Conservation (phyloP, 2,329 filamentous ascomycete species). For the Aspergillus proliferans region DNA sequence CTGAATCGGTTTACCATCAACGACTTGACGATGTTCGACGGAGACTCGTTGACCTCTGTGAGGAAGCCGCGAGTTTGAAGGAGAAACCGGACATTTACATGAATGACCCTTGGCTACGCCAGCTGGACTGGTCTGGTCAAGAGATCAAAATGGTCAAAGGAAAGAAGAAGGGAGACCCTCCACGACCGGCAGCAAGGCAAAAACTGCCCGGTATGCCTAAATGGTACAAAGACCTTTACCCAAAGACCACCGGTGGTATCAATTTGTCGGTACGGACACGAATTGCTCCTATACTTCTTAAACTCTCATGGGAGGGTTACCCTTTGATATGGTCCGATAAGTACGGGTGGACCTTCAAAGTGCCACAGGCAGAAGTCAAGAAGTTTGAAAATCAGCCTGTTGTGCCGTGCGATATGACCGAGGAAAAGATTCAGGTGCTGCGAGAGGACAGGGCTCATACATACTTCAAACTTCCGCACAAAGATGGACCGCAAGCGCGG, state of each 20-base stretch:
- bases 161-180: constrained; percentile 77
- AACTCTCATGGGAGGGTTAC: constrained; percentile 79
- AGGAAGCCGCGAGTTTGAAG: constrained; percentile 71
- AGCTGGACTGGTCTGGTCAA: constrained; percentile 94
- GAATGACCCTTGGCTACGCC: constrained; percentile 82
- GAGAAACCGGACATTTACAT: constrained; percentile 61
- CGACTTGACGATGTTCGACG: constrained; percentile 72
- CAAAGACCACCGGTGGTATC: constrained; percentile 60
- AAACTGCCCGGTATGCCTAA: constrained; percentile 92
- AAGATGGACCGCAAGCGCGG: constrained; percentile 79
- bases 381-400: constrained; percentile 68
- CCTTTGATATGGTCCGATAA: constrained; percentile 90
- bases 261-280: constrained; percentile 78
- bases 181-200: constrained; percentile 70
- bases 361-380: constrained; percentile 55
- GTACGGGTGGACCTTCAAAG: constrained; percentile 87
- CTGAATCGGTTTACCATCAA: constrained; percentile 75
- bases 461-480: constrained; percentile 95
- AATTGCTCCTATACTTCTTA: constrained; percentile 76
- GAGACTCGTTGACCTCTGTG: constrained; percentile 64
- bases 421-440: constrained; percentile 62
- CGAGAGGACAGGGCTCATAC: constrained; percentile 58
- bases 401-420: constrained; percentile 66
- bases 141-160: constrained; percentile 86
- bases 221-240: constrained; percentile 92